Percentiles rank a stretch among this genome's conserved stretches.
Conservation (phyloP, 2,329 filamentous ascomycete species). For the Colletotrichum camelliae region DNA sequence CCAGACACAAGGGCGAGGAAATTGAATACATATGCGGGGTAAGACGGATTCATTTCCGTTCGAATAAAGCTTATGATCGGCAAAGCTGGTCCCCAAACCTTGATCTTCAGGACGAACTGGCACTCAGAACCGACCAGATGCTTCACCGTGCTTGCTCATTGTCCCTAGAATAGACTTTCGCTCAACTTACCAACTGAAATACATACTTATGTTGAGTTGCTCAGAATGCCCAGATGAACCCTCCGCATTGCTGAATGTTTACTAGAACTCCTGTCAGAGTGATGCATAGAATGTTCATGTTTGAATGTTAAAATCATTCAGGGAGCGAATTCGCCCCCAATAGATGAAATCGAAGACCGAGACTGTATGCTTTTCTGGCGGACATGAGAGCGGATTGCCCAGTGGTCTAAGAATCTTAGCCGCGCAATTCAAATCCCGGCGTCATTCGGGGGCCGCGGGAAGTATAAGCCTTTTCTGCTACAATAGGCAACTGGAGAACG, state of each 20-base stretch:
- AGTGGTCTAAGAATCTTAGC: background rate
- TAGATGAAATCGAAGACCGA: background rate
- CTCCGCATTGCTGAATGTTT: fast-evolving
- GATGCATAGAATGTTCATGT: background rate
- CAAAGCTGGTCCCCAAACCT: background rate
- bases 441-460: background rate
- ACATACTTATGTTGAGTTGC: background rate
- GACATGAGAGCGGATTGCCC: background rate
- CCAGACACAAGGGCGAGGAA: fast-evolving
- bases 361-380: background rate
- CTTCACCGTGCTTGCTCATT: background rate
- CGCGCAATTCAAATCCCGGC: background rate
- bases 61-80: background rate
- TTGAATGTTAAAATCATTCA: fast-evolving
- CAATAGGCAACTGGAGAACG: background rate
- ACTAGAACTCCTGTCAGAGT: background rate
- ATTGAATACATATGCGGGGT: background rate
- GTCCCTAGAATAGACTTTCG: background rate
- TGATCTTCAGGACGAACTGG: background rate
- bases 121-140: background rate
- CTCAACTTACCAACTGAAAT: fast-evolving
- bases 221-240: fast-evolving
- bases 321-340: background rate
- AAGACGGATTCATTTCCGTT: fast-evolving
- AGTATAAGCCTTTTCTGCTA: background rate